These are phyloP conservation scores for Penicillium coffeae DNA, from an alignment of 495 filamentous ascomycete species.

Conservation along the genomic window DNA sequence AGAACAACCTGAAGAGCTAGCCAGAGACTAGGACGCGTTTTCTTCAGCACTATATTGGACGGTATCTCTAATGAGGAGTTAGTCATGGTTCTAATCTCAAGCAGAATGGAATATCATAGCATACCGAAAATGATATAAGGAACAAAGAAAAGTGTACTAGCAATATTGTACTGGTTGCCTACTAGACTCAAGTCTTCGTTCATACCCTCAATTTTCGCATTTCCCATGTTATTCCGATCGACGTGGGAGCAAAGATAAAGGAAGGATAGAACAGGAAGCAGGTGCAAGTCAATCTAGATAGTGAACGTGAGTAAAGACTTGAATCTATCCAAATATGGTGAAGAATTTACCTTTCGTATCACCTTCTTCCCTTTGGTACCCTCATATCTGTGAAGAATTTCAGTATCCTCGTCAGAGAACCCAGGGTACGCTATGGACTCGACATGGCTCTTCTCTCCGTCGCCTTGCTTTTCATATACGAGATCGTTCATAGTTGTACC, in stretches of 20 bases:
- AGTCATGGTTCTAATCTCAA: too few relatives aligned
- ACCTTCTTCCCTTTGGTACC: not conserved
- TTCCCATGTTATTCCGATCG: slow-evolving; percentile 52
- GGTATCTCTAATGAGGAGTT: slow-evolving; percentile 2
- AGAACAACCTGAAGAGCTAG: not conserved
- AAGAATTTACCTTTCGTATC: not conserved
- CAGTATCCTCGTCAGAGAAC: not conserved
- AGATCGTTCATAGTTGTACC: too few relatives aligned
- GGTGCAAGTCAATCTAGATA: slow-evolving; percentile 27
- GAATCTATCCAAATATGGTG: too few relatives aligned
- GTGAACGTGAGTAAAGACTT: too few relatives aligned
- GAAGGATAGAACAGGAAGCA: slow-evolving; percentile 43
- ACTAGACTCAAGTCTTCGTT: slow-evolving; percentile 40
- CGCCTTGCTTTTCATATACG: too few relatives aligned
- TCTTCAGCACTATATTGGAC: slow-evolving; percentile 2
- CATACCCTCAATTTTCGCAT: slow-evolving; percentile 56
- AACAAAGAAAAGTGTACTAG: not conserved
- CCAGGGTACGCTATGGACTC: not conserved
- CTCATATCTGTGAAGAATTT: not conserved
- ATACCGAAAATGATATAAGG: slow-evolving; percentile 6
- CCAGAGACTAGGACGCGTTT: slow-evolving; percentile 2
- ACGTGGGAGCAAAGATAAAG: slow-evolving; percentile 41
- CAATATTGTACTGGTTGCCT: slow-evolving; percentile 47
- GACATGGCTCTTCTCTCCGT: not conserved
- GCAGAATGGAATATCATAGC: too few relatives aligned